Evolutionary conservation across 768 basidiomycete genomes (phyloP), one percentile per base, ranked within the genome.

Genomic region (Leccinellum rugosiceps): DNA sequence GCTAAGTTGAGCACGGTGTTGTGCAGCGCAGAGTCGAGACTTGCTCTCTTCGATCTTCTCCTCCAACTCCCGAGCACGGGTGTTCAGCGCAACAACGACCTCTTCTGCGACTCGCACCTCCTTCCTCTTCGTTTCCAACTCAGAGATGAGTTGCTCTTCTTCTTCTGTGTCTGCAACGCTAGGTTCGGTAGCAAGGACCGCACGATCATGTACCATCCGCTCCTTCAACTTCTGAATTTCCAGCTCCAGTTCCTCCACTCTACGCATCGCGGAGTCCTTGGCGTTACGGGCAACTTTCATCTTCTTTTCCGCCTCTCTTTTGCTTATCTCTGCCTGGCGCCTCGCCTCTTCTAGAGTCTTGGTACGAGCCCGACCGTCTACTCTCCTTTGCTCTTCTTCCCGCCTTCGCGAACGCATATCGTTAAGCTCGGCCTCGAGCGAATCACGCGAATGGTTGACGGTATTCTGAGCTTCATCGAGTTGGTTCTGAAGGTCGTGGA

Each of bases 231-330:
- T 71, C 58, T 73, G 73, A 49, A 90, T 87, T 67, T 88, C 84
- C 58, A 81, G 75, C 58, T 85, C 83, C 54, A 90, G 75, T 58
- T 78, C 75, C 30, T 81, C 80, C 67, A 88, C 79, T 43, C 81
- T 78, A 63, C 78, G 79, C 21, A 71, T 76, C 0, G 87, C 81
- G 54, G 78, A 85, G 65, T 90, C 86, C 32, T 87, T 83, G 58
- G 80, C 76, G 44, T 68, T 78, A 68, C 86, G 84, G 15, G 83
- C 84, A n/a, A 80, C 77, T 65, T 86, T 89, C 58, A 95, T 79
- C 63, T 86, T 86, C 77, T 91, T 94, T 74, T 98, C 96, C 4
- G 88, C 92, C 48, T 98, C 95, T 46, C 85, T 81, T 68, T 85
- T 89, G 52, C 78, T 73, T 51, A 82, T 78, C 73, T 99, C 97